Evolutionary conservation across 176 grass and related monocot genomes (phyloP).

Genomic region (Avena insularis): DNA sequence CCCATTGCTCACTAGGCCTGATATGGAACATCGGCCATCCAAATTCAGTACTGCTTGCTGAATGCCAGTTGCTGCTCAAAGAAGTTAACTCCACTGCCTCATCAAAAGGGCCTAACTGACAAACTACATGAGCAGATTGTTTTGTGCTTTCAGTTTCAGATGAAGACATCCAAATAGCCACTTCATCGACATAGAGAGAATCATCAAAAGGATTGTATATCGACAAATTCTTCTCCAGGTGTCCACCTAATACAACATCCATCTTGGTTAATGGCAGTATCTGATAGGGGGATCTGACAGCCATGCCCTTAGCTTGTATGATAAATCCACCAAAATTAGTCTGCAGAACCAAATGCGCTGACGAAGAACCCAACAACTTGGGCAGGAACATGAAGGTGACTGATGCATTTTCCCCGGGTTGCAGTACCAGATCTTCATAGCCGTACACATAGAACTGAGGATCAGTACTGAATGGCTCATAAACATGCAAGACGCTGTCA

Average conservation of each 20-base stretch:
- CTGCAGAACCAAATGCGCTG: slow-evolving; percentile 83
- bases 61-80: slow-evolving; percentile 66
- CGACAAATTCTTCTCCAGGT: slow-evolving; percentile 74
- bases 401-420: slow-evolving; percentile 71
- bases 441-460: slow-evolving; percentile 85
- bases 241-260: slow-evolving; percentile 53
- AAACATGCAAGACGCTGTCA: slow-evolving; percentile 64
- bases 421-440: slow-evolving; percentile 66
- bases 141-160: slow-evolving; percentile 62
- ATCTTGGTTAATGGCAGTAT: slow-evolving; percentile 73
- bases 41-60: slow-evolving; percentile 48
- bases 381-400: slow-evolving; percentile 86
- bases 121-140: slow-evolving; percentile 77
- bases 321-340: slow-evolving; percentile 92
- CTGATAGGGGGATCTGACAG: slow-evolving; percentile 67
- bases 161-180: slow-evolving; percentile 81
- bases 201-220: slow-evolving; percentile 86
- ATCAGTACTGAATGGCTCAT: slow-evolving; percentile 82
- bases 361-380: slow-evolving; percentile 68
- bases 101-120: slow-evolving; percentile 48
- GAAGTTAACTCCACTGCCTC: slow-evolving; percentile 48
- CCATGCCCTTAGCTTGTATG: slow-evolving; percentile 81
- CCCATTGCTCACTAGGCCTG: slow-evolving; percentile 77
- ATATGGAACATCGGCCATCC: slow-evolving; percentile 60
- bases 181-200: slow-evolving; percentile 72